These are phyloP conservation scores for Astrocystis sublimbata DNA, from an alignment of 495 filamentous ascomycete species.

Conservation along the genomic window DNA sequence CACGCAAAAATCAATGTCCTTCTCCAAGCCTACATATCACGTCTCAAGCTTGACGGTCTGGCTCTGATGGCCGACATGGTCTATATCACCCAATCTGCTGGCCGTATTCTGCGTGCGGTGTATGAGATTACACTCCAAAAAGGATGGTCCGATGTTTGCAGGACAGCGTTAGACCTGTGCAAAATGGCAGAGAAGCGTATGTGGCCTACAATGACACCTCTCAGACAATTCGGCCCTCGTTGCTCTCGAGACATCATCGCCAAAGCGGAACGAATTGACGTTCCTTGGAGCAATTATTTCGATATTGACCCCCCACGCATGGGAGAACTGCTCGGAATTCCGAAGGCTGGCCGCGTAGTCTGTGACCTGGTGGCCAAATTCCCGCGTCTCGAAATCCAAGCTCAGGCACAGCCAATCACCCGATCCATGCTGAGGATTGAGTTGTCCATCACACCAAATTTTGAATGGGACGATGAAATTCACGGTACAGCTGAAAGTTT, in stretches of 20 bases:
- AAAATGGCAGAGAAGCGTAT: conserved; percentile 99
- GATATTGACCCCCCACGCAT: conserved; percentile 96
- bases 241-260: conserved; percentile 83
- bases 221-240: conserved; percentile 77
- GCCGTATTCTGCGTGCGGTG: conserved; percentile 90
- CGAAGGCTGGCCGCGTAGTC: conserved; percentile 83
- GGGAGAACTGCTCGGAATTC: conserved; percentile 90
- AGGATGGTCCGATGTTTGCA: conserved; percentile 92
- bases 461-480: conserved; percentile 90
- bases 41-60: conserved; percentile 89
- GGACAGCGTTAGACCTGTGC: conserved; percentile 89
- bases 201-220: conserved; percentile 98
- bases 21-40: conserved; percentile 93
- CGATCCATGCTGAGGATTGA: conserved; percentile 95
- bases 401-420: conserved; percentile 91
- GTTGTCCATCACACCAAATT: conserved; percentile 89
- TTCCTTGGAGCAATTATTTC: conserved; percentile 91
- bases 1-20: conserved; percentile 99
- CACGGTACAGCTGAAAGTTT: conserved; percentile 89
- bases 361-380: conserved; percentile 89
- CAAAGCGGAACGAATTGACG: conserved; percentile 92
- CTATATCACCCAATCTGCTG: conserved; percentile 97
- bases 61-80: conserved; percentile 98
- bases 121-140: conserved; percentile 97
- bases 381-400: conserved; percentile 86